Conservation (phyloP, 192 early-diverging fungal species). For the Coemansia furcata region DNA sequence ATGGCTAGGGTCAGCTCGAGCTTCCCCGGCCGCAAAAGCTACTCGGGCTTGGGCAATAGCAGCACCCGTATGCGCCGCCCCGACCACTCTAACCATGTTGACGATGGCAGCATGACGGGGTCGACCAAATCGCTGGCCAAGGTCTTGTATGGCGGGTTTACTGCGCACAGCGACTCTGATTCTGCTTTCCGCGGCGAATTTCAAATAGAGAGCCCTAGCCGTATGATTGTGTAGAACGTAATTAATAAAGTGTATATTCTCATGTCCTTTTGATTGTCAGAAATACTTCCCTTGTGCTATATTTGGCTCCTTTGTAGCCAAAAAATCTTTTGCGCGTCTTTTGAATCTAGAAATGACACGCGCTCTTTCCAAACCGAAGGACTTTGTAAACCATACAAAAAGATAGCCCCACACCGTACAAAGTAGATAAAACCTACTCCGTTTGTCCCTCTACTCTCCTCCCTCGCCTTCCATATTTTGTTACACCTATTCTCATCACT, state of each 20-base stretch:
- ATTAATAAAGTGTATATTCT: not conserved
- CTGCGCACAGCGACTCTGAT: not conserved
- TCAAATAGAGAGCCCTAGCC: not conserved
- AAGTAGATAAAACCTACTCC: too few relatives aligned
- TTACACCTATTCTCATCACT: not conserved
- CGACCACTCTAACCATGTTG: not conserved
- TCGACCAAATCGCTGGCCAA: constrained; percentile 26
- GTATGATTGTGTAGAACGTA: constrained; percentile 2
- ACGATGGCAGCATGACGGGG: constrained; percentile 9
- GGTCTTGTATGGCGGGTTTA: not conserved
- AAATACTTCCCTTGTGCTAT: not conserved
- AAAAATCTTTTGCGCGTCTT: too few relatives aligned
- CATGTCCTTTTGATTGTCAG: too few relatives aligned
- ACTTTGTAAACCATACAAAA: too few relatives aligned
- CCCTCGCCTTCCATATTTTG: not conserved
- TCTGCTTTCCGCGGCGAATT: not conserved
- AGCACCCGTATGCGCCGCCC: not conserved
- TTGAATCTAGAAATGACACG: too few relatives aligned
- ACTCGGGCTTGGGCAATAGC: not conserved
- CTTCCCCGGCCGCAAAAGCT: not conserved
- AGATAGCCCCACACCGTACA: not conserved
- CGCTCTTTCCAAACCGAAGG: not conserved
- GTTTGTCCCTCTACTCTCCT: not conserved
- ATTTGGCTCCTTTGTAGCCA: too few relatives aligned
- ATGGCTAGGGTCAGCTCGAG: constrained; percentile 11